These are phyloP conservation scores for Alternaria burnsii DNA, from an alignment of 2,329 filamentous ascomycete genomes.

Conservation along the genomic window DNA sequence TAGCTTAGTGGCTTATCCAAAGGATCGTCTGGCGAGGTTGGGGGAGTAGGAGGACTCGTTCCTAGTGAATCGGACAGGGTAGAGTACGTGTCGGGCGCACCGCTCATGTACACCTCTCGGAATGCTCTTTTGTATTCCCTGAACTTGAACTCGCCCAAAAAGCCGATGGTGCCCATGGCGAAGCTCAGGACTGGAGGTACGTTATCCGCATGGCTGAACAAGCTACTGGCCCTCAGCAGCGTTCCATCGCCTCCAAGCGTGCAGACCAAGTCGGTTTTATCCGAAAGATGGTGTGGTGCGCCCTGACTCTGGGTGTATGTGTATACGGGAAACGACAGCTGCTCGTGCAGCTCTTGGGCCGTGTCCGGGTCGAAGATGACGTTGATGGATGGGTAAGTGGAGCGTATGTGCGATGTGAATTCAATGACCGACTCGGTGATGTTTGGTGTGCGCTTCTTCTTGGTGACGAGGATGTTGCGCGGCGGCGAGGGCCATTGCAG, in stretches of 20 bases:
- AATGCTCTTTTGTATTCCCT: constrained; percentile 91
- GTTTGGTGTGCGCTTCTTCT: constrained; percentile 67
- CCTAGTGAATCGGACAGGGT: constrained; percentile 71
- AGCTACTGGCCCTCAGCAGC: constrained; percentile 82
- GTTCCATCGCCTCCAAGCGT: constrained; percentile 95
- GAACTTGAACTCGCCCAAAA: constrained; percentile 97
- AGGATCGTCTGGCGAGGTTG: constrained; percentile 67
- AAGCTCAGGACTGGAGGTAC: constrained; percentile 94
- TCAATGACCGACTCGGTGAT: constrained; percentile 66
- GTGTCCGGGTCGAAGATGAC: constrained; percentile 83
- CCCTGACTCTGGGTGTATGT: constrained; percentile 43
- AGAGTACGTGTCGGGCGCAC: constrained; percentile 62
- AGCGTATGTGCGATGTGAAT: constrained; percentile 73
- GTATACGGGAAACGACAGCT: constrained; percentile 72
- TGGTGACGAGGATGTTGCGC: constrained; percentile 73
- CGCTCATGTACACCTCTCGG: constrained; percentile 89
- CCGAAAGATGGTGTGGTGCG: constrained; percentile 62
- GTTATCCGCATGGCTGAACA: constrained; percentile 81
- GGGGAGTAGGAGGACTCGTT: constrained; percentile 74
- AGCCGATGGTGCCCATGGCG: constrained; percentile 95
- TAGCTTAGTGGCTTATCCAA: constrained; percentile 59
- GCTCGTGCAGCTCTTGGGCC: constrained; percentile 74
- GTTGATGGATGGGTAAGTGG: constrained; percentile 81
- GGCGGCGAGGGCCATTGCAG: constrained; percentile 74
- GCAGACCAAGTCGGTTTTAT: constrained; percentile 86